Evolutionary conservation across 148 eudicot species (phyloP), one percentile per base, ranked within the genome.

Genomic region (Cornus controversa): DNA sequence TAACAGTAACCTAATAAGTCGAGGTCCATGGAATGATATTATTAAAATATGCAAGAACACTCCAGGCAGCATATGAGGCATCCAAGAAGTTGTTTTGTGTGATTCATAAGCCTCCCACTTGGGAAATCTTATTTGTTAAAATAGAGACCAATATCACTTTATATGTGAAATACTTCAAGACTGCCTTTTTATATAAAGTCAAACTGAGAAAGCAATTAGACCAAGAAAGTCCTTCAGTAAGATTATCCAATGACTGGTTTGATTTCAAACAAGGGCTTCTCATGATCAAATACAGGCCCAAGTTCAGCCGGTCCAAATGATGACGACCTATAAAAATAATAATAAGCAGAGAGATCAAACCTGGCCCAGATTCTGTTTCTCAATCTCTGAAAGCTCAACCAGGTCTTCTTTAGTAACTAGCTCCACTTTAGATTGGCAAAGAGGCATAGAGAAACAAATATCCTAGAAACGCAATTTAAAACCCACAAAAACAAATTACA

Each of bases 381-480:
- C 98, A 82, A 96, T 91, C 89, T 96, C 98, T 47, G 94, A 90
- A 11, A 96, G 92, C 89, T 93, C 99, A 81, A 93, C 88, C 80
- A 95, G 88, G 80, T 96, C 99, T 83, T 96, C 98, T 77, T 90
- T 85, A 60, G 89, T 88, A 65, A 84, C 87, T 80, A 91, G 87
- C 84, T 93, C 98, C 80, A 83, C 86, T 83, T 93, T 87, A 42
- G 92, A 87, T 71, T 75, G 82, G 82, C 94, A 91, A 79, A 89
- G 87, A 74, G 99, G 99, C 99, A 93, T 93, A 28, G 97, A 80
- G 85, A 89, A 96, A 74, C 77, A 83, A 69, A 91, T 79, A 82
- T 90, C 98, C 99, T 96, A 18, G 5, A 72, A n/a, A 15, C 15
- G 22, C 3, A 66, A 25, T 47, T 42, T 66, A 16, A 27, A 75